Percentiles rank a stretch among this genome's conserved stretches.
These are phyloP conservation scores for Eucalyptus pauciflora DNA, from an alignment of 345 rosid species.

Conservation along the genomic window DNA sequence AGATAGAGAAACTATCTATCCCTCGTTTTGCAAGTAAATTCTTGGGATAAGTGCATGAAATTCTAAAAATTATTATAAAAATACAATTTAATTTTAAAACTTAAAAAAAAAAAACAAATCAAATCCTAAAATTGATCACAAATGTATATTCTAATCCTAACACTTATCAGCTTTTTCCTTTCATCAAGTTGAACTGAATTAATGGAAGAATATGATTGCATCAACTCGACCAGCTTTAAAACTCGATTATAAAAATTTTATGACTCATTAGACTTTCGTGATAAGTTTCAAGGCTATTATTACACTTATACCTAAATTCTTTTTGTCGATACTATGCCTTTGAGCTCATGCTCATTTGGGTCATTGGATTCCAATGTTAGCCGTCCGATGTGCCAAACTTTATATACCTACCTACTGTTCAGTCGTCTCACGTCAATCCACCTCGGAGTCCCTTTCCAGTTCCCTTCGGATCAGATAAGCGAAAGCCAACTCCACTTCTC, in stretches of 20 bases:
- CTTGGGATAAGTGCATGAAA: neutral
- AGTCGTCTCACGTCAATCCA: neutral
- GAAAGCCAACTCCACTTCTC: neutral
- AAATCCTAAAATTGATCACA: rapidly evolving
- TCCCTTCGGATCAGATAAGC: neutral
- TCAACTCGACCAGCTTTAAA: rapidly evolving
- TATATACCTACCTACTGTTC: neutral
- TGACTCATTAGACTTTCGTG: rapidly evolving
- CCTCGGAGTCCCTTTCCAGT: neutral
- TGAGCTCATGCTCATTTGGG: neutral
- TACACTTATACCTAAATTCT: rapidly evolving
- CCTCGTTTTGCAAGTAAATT: neutral
- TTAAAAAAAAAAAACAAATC: too few relatives aligned
- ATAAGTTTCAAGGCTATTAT: too few relatives aligned
- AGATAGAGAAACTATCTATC: neutral
- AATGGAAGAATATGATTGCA: rapidly evolving
- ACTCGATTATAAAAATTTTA: rapidly evolving
- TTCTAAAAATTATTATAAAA: too few relatives aligned
- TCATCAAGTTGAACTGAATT: rapidly evolving
- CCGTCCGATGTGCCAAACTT: neutral
- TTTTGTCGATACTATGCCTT: neutral
- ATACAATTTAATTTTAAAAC: rapidly evolving
- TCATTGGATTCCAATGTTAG: neutral
- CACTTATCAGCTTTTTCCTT: rapidly evolving
- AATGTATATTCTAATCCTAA: rapidly evolving